These are phyloP conservation scores for Phytophthora aleatoria DNA, from an alignment of 352 stramenopile species.

Conservation along the genomic window DNA sequence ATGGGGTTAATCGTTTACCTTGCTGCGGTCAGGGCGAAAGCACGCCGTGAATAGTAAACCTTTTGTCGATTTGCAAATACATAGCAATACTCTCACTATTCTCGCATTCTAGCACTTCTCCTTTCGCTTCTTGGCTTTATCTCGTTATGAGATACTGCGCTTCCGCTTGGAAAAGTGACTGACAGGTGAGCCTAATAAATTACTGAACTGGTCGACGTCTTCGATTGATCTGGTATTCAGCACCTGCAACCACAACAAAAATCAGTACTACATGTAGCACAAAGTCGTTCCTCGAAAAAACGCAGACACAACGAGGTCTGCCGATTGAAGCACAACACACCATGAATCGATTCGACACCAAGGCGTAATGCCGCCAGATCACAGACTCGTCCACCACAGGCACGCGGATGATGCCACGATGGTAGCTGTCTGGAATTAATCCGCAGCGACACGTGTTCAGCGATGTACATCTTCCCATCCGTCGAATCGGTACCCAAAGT, in stretches of 20 bases:
- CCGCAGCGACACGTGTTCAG: conserved; percentile 68
- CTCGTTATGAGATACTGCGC: conserved; percentile 38
- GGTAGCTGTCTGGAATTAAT: conserved; percentile 76
- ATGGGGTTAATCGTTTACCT: neutral
- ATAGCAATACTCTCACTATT: conserved; percentile 11
- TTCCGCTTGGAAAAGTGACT: conserved; percentile 37
- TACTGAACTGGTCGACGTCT: conserved; percentile 39
- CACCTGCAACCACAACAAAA: conserved; percentile 27
- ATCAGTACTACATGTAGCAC: conserved; percentile 1
- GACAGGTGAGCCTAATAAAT: conserved; percentile 35
- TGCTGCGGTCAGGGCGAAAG: no score
- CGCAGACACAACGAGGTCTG: neutral
- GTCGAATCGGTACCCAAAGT: conserved; percentile 72
- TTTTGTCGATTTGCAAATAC: conserved; percentile 23
- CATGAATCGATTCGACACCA: conserved; percentile 75
- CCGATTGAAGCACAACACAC: conserved; percentile 29
- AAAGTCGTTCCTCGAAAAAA: no score
- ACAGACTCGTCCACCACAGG: conserved; percentile 74
- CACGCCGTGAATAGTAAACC: neutral
- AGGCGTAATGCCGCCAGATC: conserved; percentile 77
- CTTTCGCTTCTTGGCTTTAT: neutral
- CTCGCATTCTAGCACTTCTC: neutral
- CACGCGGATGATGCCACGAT: conserved; percentile 67
- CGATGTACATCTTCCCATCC: conserved; percentile 50
- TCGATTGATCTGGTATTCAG: conserved; percentile 37